phyloP scores from a whole-genome alignment of 176 grass and related monocot genomes.

The Musa troglodytarum region DNA sequence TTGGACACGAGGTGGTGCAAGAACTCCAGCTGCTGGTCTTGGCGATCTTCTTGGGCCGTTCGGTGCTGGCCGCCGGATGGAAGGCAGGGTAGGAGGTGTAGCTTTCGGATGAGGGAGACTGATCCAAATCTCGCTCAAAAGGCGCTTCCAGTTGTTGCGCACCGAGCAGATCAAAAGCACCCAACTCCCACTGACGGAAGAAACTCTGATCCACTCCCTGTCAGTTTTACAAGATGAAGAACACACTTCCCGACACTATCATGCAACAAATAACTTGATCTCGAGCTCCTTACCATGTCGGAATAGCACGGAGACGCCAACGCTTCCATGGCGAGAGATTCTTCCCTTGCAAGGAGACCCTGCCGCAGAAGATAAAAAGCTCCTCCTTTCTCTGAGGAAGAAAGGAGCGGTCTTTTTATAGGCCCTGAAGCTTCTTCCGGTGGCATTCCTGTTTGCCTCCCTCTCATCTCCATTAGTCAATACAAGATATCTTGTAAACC shows the following conservation, averaged over 20 bases:
- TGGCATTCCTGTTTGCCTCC: too few relatives aligned
- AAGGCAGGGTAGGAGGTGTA: slow-evolving; percentile 2
- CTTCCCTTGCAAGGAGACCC: not conserved
- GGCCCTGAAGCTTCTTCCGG: too few relatives aligned
- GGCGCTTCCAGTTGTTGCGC: slow-evolving; percentile 65
- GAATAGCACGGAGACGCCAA: not conserved
- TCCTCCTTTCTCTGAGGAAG: too few relatives aligned
- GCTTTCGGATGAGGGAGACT: slow-evolving; percentile 24
- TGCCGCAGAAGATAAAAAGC: too few relatives aligned
- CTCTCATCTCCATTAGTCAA: too few relatives aligned
- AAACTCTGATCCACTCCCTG: slow-evolving; percentile 85
- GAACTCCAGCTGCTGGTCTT: slow-evolving; percentile 25
- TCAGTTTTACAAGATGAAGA: too few relatives aligned
- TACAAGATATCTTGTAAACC: too few relatives aligned
- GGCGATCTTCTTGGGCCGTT: slow-evolving; percentile 13
- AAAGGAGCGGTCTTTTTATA: too few relatives aligned
- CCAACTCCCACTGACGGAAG: slow-evolving; percentile 80
- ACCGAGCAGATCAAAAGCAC: slow-evolving; percentile 52
- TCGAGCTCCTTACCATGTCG: not conserved
- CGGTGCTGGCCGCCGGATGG: not conserved
- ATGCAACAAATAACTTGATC: too few relatives aligned
- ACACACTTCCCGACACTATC: too few relatives aligned
- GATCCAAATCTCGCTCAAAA: slow-evolving; percentile 39
- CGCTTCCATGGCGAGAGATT: not conserved
- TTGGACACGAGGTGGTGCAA: slow-evolving; percentile 11